These are phyloP conservation scores for Penicillium coffeae DNA, from an alignment of 495 filamentous ascomycete species.

Conservation along the genomic window DNA sequence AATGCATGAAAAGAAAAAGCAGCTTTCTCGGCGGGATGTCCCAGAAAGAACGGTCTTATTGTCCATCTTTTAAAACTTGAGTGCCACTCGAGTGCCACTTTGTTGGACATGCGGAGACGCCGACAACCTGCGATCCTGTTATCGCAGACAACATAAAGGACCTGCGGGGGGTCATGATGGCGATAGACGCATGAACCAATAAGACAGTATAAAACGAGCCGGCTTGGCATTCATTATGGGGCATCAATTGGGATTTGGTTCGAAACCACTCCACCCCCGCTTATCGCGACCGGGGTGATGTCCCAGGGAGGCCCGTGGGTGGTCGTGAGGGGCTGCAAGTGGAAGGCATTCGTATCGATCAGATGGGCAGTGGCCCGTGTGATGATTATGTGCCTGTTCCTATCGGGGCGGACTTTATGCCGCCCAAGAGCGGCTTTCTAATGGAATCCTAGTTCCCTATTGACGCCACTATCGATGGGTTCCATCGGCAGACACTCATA, in stretches of 20 bases:
- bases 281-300: conserved; percentile 5
- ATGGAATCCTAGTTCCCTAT: too few species aligned
- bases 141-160: background rate
- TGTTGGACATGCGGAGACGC: conserved; percentile 4
- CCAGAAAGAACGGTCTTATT: background rate
- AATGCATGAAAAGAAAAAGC: background rate
- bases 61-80: conserved; percentile 6
- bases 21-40: background rate
- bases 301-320: background rate
- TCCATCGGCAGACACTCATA: too few species aligned
- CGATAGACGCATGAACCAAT: conserved; percentile 14
- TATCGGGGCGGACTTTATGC: conserved; percentile 3
- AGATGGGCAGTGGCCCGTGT: too few species aligned
- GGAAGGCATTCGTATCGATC: background rate
- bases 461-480: too few species aligned
- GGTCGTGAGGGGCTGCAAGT: background rate
- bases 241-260: background rate
- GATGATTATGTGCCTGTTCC: too few species aligned
- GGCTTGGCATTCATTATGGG: conserved; percentile 11
- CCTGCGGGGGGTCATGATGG: conserved; percentile 6
- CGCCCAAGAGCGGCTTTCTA: background rate
- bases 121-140: conserved; percentile 8
- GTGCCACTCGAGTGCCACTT: too few species aligned
- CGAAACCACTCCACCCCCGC: conserved; percentile 11
- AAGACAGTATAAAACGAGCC: conserved; percentile 14